These are phyloP conservation scores for Mucor piriformis DNA, from an alignment of 371 early-diverging fungal species.

Conservation along the genomic window DNA sequence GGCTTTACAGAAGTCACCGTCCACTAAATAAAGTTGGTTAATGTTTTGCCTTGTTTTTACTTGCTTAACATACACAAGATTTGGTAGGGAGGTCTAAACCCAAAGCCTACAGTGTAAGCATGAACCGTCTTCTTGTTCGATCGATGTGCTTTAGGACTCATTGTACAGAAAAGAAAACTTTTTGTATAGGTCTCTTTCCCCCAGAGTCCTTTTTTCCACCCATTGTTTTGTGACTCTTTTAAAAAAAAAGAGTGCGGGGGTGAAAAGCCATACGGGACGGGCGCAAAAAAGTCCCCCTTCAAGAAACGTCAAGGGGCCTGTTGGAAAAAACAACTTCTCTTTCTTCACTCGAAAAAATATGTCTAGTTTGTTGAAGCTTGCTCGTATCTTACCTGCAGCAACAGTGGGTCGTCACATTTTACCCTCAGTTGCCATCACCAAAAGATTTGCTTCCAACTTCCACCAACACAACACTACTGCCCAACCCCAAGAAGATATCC, in stretches of 20 bases:
- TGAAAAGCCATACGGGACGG: not conserved
- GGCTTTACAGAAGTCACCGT: conserved; percentile 73
- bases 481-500: conserved; percentile 28
- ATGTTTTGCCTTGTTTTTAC: not conserved
- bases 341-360: not conserved
- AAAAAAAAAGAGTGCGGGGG: not conserved
- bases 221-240: not conserved
- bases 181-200: not conserved
- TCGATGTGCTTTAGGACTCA: conserved; percentile 5
- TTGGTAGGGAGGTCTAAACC: conserved; percentile 91
- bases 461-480: not conserved
- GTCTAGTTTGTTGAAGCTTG: conserved; percentile 21
- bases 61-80: conserved; percentile 62
- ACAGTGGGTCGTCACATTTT: not conserved
- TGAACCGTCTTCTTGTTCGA: conserved; percentile 77
- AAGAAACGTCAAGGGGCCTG: conserved; percentile 29
- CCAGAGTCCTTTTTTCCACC: not conserved
- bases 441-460: conserved; percentile 11
- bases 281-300: not conserved
- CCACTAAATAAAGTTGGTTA: conserved; percentile 49
- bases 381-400: conserved; percentile 14
- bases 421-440: not conserved
- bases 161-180: not conserved
- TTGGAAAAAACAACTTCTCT: conserved; percentile 12
- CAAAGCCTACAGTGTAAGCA: conserved; percentile 76